phyloP scores from a whole-genome alignment of 495 filamentous ascomycete species.

The Opeltia flavorubescens region DNA sequence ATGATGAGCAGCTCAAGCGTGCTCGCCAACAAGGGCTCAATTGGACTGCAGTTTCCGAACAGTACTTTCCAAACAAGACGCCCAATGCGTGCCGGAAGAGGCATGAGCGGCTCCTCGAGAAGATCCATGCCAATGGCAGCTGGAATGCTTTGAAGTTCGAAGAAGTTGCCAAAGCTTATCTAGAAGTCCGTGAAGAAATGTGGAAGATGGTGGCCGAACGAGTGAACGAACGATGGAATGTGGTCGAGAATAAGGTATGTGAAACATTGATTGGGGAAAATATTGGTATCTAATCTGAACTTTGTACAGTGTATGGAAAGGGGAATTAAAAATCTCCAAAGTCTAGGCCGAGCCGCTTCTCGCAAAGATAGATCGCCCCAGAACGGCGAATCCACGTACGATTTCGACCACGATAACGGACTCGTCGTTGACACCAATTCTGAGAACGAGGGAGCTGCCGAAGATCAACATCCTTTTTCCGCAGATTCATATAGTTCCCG shows the following conservation, averaged over 20 bases:
- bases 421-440: background rate
- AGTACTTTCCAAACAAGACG: constrained; percentile 57
- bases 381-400: background rate
- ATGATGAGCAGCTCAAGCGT: constrained; percentile 47
- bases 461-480: background rate
- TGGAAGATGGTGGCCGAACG: constrained; percentile 49
- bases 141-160: constrained; percentile 57
- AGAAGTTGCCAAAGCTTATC: constrained; percentile 50
- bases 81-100: constrained; percentile 69
- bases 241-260: constrained; percentile 56
- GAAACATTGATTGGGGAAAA: background rate
- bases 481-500: background rate
- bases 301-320: constrained; percentile 36
- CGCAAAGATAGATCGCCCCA: constrained; percentile 7
- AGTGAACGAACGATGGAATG: constrained; percentile 54
- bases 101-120: constrained; percentile 60
- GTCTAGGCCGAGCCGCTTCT: constrained; percentile 20
- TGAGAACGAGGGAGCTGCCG: background rate
- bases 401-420: constrained; percentile 1
- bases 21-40: constrained; percentile 52
- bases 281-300: background rate
- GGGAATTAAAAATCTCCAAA: constrained; percentile 32
- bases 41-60: constrained; percentile 56
- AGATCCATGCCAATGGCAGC: constrained; percentile 39
- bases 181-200: constrained; percentile 53